Conservation (phyloP, 1,139 yeast genomes). For the Casaregolazyma lundiana region DNA sequence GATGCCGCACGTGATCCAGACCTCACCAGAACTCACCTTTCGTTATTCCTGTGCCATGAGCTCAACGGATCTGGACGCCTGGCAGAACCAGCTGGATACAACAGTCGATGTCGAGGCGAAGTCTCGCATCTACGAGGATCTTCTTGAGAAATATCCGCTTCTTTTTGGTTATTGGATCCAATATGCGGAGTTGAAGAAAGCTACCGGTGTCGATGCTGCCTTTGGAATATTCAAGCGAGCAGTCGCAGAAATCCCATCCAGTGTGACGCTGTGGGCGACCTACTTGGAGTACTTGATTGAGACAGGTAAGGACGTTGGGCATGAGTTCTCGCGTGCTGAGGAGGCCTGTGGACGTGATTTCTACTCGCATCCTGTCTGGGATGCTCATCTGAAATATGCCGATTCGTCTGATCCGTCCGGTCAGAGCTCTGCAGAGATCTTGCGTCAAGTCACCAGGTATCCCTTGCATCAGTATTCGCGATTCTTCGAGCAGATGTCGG, state of each 20-base stretch:
- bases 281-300: conserved; percentile 50
- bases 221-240: conserved; percentile 48
- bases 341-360: conserved; percentile 65
- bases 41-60: too few relatives aligned
- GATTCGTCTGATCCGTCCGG: conserved; percentile 34
- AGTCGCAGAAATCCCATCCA: conserved; percentile 45
- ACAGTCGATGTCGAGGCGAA: conserved; percentile 1
- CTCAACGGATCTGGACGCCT: conserved; percentile 1
- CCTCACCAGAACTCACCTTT: too few relatives aligned
- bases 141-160: conserved; percentile 64
- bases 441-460: conserved; percentile 47
- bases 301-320: conserved; percentile 6
- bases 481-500: conserved; percentile 37
- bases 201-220: conserved; percentile 45
- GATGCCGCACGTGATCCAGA: too few relatives aligned
- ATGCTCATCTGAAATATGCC: conserved; percentile 59
- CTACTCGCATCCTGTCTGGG: conserved; percentile 71
- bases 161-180: conserved; percentile 78
- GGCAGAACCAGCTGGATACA: conserved; percentile 8
- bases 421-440: conserved; percentile 17
- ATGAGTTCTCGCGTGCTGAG: conserved; percentile 60
- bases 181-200: conserved; percentile 59
- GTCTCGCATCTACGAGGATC: conserved; percentile 42
- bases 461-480: conserved; percentile 75
- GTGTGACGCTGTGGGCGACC: conserved; percentile 72